phyloP scores from a whole-genome alignment of 129 eudicot species.

The Escallonia rubra region DNA sequence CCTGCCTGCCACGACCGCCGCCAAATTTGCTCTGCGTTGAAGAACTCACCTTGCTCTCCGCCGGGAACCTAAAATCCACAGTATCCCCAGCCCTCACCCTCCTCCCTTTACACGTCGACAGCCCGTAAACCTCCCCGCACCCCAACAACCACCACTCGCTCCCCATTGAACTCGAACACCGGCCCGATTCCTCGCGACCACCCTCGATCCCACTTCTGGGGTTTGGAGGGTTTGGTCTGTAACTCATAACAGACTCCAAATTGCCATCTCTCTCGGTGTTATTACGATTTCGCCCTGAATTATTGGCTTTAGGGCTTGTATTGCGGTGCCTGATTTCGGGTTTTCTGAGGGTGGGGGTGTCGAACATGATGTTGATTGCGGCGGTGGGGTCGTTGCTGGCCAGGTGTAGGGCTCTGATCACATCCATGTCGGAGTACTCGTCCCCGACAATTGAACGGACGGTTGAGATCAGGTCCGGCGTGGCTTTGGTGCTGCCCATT shows the following conservation, averaged over 20 bases:
- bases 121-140: constrained; percentile 55
- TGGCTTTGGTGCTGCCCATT: constrained; percentile 67
- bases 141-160: constrained; percentile 92
- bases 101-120: constrained; percentile 95
- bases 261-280: constrained; percentile 7
- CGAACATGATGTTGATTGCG: constrained; percentile 87
- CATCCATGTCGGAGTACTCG: constrained; percentile 79
- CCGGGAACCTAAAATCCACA: constrained; percentile 58
- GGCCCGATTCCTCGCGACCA: constrained; percentile 1
- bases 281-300: not conserved
- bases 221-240: not conserved
- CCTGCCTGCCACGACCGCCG: constrained; percentile 63
- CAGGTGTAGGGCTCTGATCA: constrained; percentile 94
- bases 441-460: constrained; percentile 66
- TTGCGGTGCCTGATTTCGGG: constrained; percentile 30
- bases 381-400: constrained; percentile 84
- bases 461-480: constrained; percentile 57
- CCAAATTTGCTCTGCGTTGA: constrained; percentile 52
- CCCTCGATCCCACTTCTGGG: constrained; percentile 8
- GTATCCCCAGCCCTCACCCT: constrained; percentile 58
- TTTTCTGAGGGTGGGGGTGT: constrained; percentile 59
- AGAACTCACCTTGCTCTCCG: constrained; percentile 27
- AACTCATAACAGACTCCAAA: not conserved
- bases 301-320: constrained; percentile 4
- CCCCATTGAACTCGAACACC: constrained; percentile 19